Evolutionary conservation across 2,329 filamentous ascomycete genomes (phyloP), one percentile per base, ranked within the genome.

Genomic region (Scedosporium boydii): DNA sequence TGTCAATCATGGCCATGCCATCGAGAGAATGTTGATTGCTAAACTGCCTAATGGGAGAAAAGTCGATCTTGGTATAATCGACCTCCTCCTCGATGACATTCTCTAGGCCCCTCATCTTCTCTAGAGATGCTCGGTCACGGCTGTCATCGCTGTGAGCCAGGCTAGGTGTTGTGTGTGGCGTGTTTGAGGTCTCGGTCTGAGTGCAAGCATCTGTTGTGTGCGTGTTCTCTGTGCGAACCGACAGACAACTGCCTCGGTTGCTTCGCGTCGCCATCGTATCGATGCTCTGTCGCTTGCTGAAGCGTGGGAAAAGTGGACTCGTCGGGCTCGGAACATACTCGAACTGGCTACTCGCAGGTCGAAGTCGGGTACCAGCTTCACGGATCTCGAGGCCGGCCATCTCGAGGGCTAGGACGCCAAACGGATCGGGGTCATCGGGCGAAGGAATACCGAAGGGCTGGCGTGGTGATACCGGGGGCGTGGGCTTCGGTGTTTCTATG

Each of bases 351-450:
- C 88, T 91, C 26, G 84, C 80, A 2, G 92, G 91, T 62, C 91
- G 81, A 61, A 84, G 80, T 6, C 69, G 70, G 59, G 86, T 84
- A 41, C 91, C 92, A n/a, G 93, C 93, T 76, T 97, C 93, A 60
- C 90, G 85, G 67, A 98, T 95, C 68, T 93, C 90, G 62, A 97
- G 78, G 2, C 93, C 93, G 64, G 92, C 90, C 78, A 91, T 88
- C 71, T 96, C 91, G n/a, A 98, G 77, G 6, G 93, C 93, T 66
- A 93, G 83, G 27, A 97, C 89, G 26, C 93, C 93, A 70, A 90
- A 98, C 0, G 93, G 93, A 72, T 98, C 93, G 0, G 93, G 92
- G 68, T 98, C 93, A 62, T 92, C 86, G 3, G 79, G 76, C 65
- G 88, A 86, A 0, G 91, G 92, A 16, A 96, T 79, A 2, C 93